A percentile compares a stretch with the other conserved stretches of the same genome.
These are phyloP conservation scores for Clitopilus hobsonii DNA, from an alignment of 768 basidiomycete species.

Conservation along the genomic window DNA sequence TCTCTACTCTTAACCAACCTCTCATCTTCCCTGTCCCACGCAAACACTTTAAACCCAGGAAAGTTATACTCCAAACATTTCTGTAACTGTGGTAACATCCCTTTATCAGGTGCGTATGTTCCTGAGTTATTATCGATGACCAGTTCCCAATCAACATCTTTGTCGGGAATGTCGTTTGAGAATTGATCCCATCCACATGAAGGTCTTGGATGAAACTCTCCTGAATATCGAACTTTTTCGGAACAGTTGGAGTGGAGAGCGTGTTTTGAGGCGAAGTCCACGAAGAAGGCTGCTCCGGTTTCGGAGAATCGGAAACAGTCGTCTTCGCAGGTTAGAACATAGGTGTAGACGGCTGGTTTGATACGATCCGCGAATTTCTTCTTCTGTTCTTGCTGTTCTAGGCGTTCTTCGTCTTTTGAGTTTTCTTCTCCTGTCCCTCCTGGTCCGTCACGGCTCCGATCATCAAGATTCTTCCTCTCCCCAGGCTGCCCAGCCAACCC, in stretches of 20 bases:
- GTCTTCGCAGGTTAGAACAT: conserved; percentile 73
- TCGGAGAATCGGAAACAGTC: conserved; percentile 80
- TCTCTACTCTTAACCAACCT: conserved; percentile 54
- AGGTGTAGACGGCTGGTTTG: conserved; percentile 84
- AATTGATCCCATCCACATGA: conserved; percentile 65
- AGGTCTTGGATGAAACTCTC: conserved; percentile 77
- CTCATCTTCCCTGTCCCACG: conserved; percentile 52
- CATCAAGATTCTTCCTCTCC: background rate
- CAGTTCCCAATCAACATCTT: conserved; percentile 68
- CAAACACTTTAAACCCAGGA: conserved; percentile 52
- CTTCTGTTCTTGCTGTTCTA: background rate
- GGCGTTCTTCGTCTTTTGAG: background rate
- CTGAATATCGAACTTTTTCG: conserved; percentile 62
- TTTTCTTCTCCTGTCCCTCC: background rate
- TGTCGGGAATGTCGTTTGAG: conserved; percentile 48
- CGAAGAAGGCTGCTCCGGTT: conserved; percentile 83
- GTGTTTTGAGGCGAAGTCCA: conserved; percentile 84
- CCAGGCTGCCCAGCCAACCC: background rate
- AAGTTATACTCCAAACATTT: conserved; percentile 72
- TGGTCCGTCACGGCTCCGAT: background rate
- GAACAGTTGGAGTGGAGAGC: conserved; percentile 78
- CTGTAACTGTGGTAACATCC: conserved; percentile 55
- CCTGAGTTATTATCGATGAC: conserved; percentile 86
- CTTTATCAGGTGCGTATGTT: conserved; percentile 73
- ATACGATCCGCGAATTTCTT: conserved; percentile 36